A percentile compares a stretch with the other conserved stretches of the same genome.
These are phyloP conservation scores for Sonneratia caseolaris DNA, from an alignment of 345 rosid genomes.

Conservation along the genomic window DNA sequence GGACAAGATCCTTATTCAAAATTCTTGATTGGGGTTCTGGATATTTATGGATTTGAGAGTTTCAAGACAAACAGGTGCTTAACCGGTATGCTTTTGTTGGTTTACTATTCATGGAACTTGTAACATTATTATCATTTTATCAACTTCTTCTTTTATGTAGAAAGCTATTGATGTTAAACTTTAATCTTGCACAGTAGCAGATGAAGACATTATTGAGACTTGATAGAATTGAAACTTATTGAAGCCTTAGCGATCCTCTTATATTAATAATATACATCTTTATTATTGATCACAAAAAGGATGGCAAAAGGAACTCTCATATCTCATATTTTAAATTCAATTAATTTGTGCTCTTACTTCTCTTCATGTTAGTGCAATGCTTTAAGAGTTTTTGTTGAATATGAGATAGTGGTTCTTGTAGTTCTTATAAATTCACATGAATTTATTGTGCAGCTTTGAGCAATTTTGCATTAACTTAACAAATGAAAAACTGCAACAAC, in stretches of 20 bases:
- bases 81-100: conserved; percentile 69
- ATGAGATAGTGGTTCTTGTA: neutral
- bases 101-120: neutral
- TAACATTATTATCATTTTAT: neutral
- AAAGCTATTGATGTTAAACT: neutral
- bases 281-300: neutral
- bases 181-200: neutral
- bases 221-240: neutral
- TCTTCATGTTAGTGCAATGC: neutral
- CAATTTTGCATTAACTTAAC: conserved; percentile 99
- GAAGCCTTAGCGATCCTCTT: neutral
- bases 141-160: neutral
- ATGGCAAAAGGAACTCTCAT: neutral
- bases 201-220: neutral
- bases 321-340: neutral
- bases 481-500: conserved; percentile 97
- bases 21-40: conserved; percentile 79
- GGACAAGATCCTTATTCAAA: conserved; percentile 88
- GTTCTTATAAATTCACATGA: neutral
- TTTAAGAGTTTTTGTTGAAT: neutral
- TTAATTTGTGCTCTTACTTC: neutral
- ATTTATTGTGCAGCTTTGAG: conserved; percentile 54
- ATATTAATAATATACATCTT: too few species aligned
- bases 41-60: conserved; percentile 99
- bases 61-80: conserved; percentile 99